These are phyloP conservation scores for Epichloe typhina DNA, from an alignment of 2,329 filamentous ascomycete genomes.

Conservation along the genomic window DNA sequence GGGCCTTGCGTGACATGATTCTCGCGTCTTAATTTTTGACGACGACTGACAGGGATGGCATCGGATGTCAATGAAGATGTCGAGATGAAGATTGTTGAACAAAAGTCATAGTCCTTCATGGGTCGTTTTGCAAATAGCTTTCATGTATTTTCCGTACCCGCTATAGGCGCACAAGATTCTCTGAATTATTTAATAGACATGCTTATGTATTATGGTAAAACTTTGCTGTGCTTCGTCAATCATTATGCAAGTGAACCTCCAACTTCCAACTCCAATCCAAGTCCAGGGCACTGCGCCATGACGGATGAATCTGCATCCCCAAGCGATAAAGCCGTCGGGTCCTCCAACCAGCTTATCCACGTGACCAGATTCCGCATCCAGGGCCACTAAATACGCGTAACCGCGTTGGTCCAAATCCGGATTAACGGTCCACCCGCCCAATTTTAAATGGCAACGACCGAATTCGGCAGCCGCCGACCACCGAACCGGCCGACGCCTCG, in stretches of 20 bases:
- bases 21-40: conserved; percentile 1
- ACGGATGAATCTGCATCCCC: neutral
- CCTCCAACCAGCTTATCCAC: no score
- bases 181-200: conserved; percentile 1
- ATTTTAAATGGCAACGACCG: no score
- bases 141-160: neutral
- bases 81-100: conserved; percentile 1
- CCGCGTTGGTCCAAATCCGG: no score
- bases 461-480: conserved; percentile 10
- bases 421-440: no score
- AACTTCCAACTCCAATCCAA: no score
- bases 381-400: no score
- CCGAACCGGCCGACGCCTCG: conserved; percentile 2
- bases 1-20: neutral
- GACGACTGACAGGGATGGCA: conserved; percentile 9
- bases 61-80: conserved; percentile 3
- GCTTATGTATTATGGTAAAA: neutral
- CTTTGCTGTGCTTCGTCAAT: neutral
- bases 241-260: neutral
- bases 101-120: neutral
- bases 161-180: neutral
- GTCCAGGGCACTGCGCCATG: no score
- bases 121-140: neutral
- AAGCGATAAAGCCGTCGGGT: neutral
- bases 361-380: no score